Evolutionary conservation across 441 rosid genomes (phyloP), one percentile per base, ranked within the genome.

Genomic region (Macaranga tanarius): DNA sequence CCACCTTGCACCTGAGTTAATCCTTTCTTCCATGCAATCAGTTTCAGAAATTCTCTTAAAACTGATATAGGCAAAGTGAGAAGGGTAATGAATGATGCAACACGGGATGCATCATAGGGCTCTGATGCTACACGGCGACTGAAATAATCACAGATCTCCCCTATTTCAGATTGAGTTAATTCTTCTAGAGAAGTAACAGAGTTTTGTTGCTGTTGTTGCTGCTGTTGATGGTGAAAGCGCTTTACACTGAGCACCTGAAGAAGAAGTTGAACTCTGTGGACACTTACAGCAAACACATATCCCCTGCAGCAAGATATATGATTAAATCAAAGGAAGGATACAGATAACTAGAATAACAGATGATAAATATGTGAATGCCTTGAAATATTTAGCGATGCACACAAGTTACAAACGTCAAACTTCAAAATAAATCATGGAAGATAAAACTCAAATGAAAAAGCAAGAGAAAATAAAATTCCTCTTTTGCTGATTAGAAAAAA

Each of bases 71-170:
- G 98, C 79, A 96, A 68, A 8, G 99, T 96, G 80, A 96, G 99
- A 77, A 96, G 97, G 45, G 99, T 96, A 67, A 96, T 96, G 83
- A 96, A 96, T 61, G 99, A 96, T 67, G 98, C 98, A 68, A 96
- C 98, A 22, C 98, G 96, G 50, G 98, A 96, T 73, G 97, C 98
- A 80, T 96, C 98, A n/a, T 96, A 96, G 34, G 99, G 99, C 81
- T 96, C 99, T 40, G 99, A 92, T 58, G 98, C 98, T 62, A 96
- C 99, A 26, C 97, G 92, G 8, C 97, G 97, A 83, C 99, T 96
- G 77, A 93, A 96, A 81, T 96, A 96, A 80, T 96, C 99, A 7
- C 99, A 96, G 72, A 96, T 93, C 81, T 96, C 98, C 61, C 87
- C 91, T 38, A 92, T 93, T 84, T 96, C 99, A 3, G 90, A 75